Base-by-base conservation (phyloP, 768 basidiomycete species). In the Calvatia gigantea region DNA sequence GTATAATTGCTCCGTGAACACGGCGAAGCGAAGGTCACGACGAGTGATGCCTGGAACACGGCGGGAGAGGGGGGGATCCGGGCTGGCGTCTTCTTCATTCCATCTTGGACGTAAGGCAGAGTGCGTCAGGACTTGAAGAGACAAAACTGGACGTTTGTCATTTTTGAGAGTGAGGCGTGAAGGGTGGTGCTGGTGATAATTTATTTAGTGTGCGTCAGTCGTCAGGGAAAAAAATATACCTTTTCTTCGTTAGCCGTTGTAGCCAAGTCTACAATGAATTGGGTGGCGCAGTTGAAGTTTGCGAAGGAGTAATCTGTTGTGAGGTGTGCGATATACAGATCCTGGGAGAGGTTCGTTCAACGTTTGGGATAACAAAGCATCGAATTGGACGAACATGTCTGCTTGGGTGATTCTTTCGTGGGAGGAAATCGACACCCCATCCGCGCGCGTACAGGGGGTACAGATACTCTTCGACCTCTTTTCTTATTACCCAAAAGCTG, bases 21-120 rank as follows among this genome's bases (percentile, higher is more conserved):
- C 27, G 28, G 54, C 54, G 29, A 48, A 32, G 2, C 54, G 46
- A 3, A 56, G 37, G 9, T 56, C 54, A 31, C 54, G 54, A 28
- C 54, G 54, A 2, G 54, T 56, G 48, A 56, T 56, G 7, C 54
- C 54, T 6, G 52, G 52, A 11, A 54, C 52, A 11, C 52, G 52
- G 12, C 52, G 52, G 15, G 52, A 54, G n/a, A 54, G 52, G 7
- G 52, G 52, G 17, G 52, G 43, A n/a, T 54, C 52, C 6, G 43
- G 23, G 17, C 21, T 11, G 32, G 52, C 43, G 14, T 54, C 33
- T 29, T 54, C 52, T 38, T 54, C 52, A 12, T 54, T 54, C 52
- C 52, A 54, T 3, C 52, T 25, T 6, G 52, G 52, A 27, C 52
- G 52, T 9, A 54, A 17, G 29, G 54, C 54, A 14, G 44, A 17